phyloP scores from a whole-genome alignment of 2,329 filamentous ascomycete species.

The Sarocladiaceae sp. region DNA sequence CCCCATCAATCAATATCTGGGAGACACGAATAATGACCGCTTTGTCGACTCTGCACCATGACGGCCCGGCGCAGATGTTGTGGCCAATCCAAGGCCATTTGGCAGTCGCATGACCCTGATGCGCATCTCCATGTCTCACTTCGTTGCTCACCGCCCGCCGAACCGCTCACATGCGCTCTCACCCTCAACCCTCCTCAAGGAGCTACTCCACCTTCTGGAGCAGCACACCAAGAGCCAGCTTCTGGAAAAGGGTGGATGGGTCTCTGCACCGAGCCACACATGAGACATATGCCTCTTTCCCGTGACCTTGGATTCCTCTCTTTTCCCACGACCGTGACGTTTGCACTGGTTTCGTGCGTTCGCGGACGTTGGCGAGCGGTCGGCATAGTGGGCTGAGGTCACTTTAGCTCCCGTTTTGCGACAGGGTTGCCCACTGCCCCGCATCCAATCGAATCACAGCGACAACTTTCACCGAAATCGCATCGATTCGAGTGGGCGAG shows the following conservation, averaged over 20 bases:
- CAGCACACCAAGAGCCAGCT: not conserved
- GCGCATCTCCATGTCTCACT: conserved; percentile 8
- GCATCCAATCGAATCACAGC: conserved; percentile 9
- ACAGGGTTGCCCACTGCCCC: conserved; percentile 5
- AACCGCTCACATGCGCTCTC: conserved; percentile 18
- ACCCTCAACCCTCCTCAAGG: conserved; percentile 12
- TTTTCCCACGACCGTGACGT: not conserved
- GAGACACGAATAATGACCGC: not conserved
- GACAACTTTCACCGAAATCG: conserved; percentile 7
- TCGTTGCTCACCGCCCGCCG: not conserved
- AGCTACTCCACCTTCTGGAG: not conserved
- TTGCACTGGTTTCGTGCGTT: not conserved
- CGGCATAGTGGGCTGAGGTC: not conserved
- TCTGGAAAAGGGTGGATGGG: not conserved
- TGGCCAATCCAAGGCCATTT: conserved; percentile 19
- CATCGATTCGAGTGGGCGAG: not conserved
- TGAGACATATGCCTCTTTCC: not conserved
- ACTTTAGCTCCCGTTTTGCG: conserved; percentile 9
- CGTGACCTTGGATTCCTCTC: not conserved
- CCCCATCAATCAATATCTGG: not conserved
- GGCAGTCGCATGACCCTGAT: conserved; percentile 16
- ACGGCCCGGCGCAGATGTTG: not conserved
- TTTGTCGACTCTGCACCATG: conserved; percentile 1
- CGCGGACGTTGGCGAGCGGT: not conserved
- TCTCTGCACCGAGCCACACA: too few relatives aligned